Percentiles rank a stretch among this genome's conserved stretches.
Conservation (phyloP, 768 basidiomycete species). For the Russula emetica region DNA sequence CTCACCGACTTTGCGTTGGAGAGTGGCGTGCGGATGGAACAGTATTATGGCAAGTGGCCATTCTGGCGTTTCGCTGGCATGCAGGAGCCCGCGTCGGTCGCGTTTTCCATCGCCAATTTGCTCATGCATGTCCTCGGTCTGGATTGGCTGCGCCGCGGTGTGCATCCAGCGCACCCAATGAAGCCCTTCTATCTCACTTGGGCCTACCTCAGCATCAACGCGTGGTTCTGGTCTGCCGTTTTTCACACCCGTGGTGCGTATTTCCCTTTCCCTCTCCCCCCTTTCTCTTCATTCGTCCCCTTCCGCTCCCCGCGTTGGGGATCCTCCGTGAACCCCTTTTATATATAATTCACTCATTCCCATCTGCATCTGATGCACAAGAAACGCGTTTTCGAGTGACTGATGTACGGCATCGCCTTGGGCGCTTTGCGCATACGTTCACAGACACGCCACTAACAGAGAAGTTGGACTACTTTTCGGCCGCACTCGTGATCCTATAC, state of each 20-base stretch:
- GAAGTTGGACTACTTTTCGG: slow-evolving; percentile 92
- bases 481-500: slow-evolving; percentile 76
- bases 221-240: slow-evolving; percentile 88
- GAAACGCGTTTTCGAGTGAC: slow-evolving; percentile 10
- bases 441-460: slow-evolving; percentile 80
- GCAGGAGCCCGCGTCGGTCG: slow-evolving; percentile 91
- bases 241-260: slow-evolving; percentile 87
- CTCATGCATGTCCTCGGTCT: slow-evolving; percentile 66
- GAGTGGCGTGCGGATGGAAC: slow-evolving; percentile 48
- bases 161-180: slow-evolving; percentile 64
- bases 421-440: slow-evolving; percentile 33
- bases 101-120: slow-evolving; percentile 85
- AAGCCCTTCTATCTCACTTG: slow-evolving; percentile 60
- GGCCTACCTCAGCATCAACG: slow-evolving; percentile 72
- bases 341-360: background rate
- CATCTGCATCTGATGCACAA: slow-evolving; percentile 19
- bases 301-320: background rate
- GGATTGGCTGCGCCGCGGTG: slow-evolving; percentile 40
- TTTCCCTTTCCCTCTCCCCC: no score
- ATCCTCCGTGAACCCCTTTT: background rate
- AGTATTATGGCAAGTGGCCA: slow-evolving; percentile 97
- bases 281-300: slow-evolving; percentile 9
- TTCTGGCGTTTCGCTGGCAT: slow-evolving; percentile 85
- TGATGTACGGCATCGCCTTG: slow-evolving; percentile 16
- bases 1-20: slow-evolving; percentile 56